Conservation (phyloP, 148 eudicot species). For the Talinum fruticosum region DNA sequence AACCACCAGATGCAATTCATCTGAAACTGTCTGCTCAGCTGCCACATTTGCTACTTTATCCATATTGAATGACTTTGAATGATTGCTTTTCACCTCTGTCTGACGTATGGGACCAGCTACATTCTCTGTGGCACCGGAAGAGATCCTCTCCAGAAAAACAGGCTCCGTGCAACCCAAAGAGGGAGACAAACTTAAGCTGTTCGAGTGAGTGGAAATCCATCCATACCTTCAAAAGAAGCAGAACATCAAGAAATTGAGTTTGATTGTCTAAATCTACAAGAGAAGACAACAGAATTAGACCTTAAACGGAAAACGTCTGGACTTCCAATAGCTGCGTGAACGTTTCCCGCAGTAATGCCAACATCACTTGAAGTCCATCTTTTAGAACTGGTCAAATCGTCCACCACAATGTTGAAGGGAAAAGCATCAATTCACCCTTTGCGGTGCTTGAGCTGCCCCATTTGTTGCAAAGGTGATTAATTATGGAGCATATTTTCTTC, state of each 20-base stretch:
- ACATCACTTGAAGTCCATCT: slow-evolving; percentile 65
- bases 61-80: slow-evolving; percentile 10
- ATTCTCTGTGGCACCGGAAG: slow-evolving; percentile 16
- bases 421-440: slow-evolving; percentile 65
- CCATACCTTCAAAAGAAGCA: slow-evolving; percentile 61
- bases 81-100: slow-evolving; percentile 16
- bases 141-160: slow-evolving; percentile 23
- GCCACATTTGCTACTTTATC: slow-evolving; percentile 14
- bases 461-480: slow-evolving; percentile 68
- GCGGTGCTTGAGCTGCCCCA: slow-evolving; percentile 71
- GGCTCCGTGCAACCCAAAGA: slow-evolving; percentile 20
- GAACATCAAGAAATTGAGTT: slow-evolving; percentile 30
- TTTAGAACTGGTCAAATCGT: slow-evolving; percentile 31
- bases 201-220: slow-evolving; percentile 52
- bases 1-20: slow-evolving; percentile 17
- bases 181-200: slow-evolving; percentile 25
- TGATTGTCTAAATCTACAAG: neutral
- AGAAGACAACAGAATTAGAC: slow-evolving; percentile 31
- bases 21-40: slow-evolving; percentile 22
- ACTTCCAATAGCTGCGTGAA: slow-evolving; percentile 53
- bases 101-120: slow-evolving; percentile 19
- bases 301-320: slow-evolving; percentile 76
- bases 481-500: slow-evolving; percentile 83
- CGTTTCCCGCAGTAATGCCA: slow-evolving; percentile 53
- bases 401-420: slow-evolving; percentile 41